A percentile compares a stretch with the other conserved stretches of the same genome.
Evolutionary conservation across 2,329 filamentous ascomycete genomes (phyloP).

Genomic region (Ceratocystis huliohia): DNA sequence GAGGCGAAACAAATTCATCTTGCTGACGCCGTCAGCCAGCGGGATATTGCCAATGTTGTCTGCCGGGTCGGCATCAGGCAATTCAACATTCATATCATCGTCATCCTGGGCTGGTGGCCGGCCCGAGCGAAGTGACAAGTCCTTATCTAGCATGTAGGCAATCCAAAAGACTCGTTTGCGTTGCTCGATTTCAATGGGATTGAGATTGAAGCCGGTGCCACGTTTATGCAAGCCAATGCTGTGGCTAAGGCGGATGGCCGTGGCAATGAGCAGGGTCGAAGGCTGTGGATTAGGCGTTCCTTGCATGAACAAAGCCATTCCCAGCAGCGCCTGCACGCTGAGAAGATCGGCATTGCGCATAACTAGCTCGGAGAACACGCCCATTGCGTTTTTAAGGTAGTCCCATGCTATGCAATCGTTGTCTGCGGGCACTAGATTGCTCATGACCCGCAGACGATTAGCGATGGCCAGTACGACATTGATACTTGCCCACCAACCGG

Average conservation of each 20-base stretch:
- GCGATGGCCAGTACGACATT: conserved; percentile 91
- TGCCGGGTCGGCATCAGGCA: conserved; percentile 77
- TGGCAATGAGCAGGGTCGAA: conserved; percentile 78
- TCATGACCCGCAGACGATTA: conserved; percentile 86
- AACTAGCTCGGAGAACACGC: conserved; percentile 78
- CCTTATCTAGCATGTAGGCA: conserved; percentile 52
- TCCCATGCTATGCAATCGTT: conserved; percentile 93
- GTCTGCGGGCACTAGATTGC: conserved; percentile 75
- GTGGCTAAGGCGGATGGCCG: conserved; percentile 80
- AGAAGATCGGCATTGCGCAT: conserved; percentile 93
- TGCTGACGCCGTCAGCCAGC: conserved; percentile 73
- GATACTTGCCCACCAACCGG: conserved; percentile 96
- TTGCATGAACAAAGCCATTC: conserved; percentile 89
- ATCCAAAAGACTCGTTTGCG: conserved; percentile 56
- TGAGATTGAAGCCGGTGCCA: conserved; percentile 83
- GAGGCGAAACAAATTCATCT: conserved; percentile 86
- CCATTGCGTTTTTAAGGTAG: conserved; percentile 93
- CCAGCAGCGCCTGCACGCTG: conserved; percentile 84
- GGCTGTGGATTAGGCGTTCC: conserved; percentile 95
- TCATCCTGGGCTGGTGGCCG: conserved; percentile 50
- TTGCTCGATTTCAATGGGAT: conserved; percentile 88
- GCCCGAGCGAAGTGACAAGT: conserved; percentile 46
- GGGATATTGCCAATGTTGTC: conserved; percentile 95
- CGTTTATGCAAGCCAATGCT: conserved; percentile 92
- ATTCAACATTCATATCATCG: conserved; percentile 81